Base-by-base conservation (phyloP, 306 rosid genomes). In the Ormosia emarginata region DNA sequence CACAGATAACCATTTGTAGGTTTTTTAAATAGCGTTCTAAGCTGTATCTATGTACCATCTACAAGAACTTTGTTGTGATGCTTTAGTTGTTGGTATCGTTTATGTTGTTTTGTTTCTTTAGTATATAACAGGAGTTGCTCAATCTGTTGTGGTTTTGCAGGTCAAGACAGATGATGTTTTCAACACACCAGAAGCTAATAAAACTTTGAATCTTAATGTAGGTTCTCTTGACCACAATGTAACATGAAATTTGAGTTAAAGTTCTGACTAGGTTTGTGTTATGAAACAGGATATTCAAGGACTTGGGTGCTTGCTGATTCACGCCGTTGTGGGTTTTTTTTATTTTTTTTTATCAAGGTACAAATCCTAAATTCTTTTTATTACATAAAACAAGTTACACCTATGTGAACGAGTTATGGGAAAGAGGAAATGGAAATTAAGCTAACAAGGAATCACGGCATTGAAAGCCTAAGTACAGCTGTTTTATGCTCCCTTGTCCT, bases 221-320 rank as follows among this genome's bases (percentile, higher is more conserved):
- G 59, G 86, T 85, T 67, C 6, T 63, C n/a, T 24, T 13, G 29
- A 24, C 14, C 17, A 4, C 58, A 9, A 30, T 24, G 57, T 34
- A 17, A 59, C 64, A 49, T 79, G 10, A 76, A 56, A 12, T 76
- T 68, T 24, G 29, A 61, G 71, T 77, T 46, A 17, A 67, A 18
- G 37, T 34, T 78, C 14, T 30, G 33, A 46, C 36, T n/a, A 39
- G 57, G 70, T 57, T 80, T 72, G 70, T 67, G 57, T 69, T 73
- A 1, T 77, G 80, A 63, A 70, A 65, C 71, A 92, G 94, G 94
- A 90, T 65, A 85, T 89, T 58, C 97, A 90, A 86, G 91, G 92
- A 46, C 89, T 7, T 91, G 92, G 90, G 93, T 91, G 41, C 96
- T 87, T 77, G 94, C 84, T 47, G 94, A 88, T 90, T 85, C 83